A percentile compares a stretch with the other conserved stretches of the same genome.
Evolutionary conservation across 2,329 filamentous ascomycete genomes (phyloP).

Genomic region (Penicillium concentricum): DNA sequence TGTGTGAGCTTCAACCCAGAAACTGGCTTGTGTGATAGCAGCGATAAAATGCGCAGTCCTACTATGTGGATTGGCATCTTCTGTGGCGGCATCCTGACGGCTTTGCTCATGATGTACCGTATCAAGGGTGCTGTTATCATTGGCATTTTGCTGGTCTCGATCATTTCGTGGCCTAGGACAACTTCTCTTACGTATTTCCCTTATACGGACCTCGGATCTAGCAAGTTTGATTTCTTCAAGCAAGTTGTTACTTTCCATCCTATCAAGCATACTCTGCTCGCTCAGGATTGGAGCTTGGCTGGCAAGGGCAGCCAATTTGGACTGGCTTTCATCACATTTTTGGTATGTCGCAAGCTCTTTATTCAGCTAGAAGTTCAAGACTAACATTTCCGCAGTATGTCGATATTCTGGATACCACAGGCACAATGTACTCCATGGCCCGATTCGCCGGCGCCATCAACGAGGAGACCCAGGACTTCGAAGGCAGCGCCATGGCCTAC

Average conservation of each 20-base stretch:
- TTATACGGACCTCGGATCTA: slow-evolving; percentile 65
- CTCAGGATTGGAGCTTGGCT: slow-evolving; percentile 71
- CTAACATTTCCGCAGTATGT: slow-evolving; percentile 57
- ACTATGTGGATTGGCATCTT: slow-evolving; percentile 89
- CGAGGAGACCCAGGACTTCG: slow-evolving; percentile 80
- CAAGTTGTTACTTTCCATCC: slow-evolving; percentile 81
- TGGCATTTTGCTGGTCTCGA: slow-evolving; percentile 78
- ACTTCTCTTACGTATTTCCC: slow-evolving; percentile 81
- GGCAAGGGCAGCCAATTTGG: slow-evolving; percentile 73
- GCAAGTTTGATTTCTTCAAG: slow-evolving; percentile 81
- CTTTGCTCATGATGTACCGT: slow-evolving; percentile 78
- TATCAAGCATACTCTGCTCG: slow-evolving; percentile 67
- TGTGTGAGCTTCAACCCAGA: slow-evolving; percentile 52
- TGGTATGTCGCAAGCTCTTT: slow-evolving; percentile 37
- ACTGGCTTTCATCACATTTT: slow-evolving; percentile 80
- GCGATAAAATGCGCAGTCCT: slow-evolving; percentile 76
- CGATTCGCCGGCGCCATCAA: slow-evolving; percentile 78
- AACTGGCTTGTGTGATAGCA: slow-evolving; percentile 59
- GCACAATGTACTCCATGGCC: slow-evolving; percentile 87
- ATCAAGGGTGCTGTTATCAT: slow-evolving; percentile 84
- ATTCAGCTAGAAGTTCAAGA: not conserved
- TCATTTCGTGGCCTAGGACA: slow-evolving; percentile 81
- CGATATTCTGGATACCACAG: slow-evolving; percentile 83
- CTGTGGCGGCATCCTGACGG: slow-evolving; percentile 77
- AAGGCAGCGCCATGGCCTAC: slow-evolving; percentile 80